Percentiles rank a stretch among this genome's conserved stretches.
Evolutionary conservation across 768 basidiomycete genomes (phyloP).

Genomic region (Lanmaoa rubissima): DNA sequence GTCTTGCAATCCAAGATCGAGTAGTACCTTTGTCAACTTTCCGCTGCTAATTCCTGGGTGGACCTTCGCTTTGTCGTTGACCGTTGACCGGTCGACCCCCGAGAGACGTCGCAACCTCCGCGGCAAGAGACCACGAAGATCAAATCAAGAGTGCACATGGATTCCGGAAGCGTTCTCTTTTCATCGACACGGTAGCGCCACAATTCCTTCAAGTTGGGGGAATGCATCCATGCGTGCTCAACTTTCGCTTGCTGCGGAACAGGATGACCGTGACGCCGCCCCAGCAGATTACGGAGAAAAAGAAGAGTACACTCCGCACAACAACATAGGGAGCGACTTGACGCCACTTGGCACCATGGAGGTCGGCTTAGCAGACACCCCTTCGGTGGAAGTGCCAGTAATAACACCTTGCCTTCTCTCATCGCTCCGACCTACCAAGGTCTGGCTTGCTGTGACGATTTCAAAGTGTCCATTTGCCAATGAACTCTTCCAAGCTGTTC

Average conservation of each 20-base stretch:
- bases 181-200: not conserved
- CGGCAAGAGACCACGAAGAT: too few species aligned
- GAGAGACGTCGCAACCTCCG: not conserved
- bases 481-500: conserved; percentile 13
- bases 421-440: not conserved
- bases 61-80: conserved; percentile 16
- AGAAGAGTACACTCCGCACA: not conserved
- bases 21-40: conserved; percentile 2
- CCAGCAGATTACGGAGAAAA: too few species aligned
- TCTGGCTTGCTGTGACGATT: conserved; percentile 14
- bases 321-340: not conserved
- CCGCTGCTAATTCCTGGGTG: conserved; percentile 13
- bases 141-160: not conserved
- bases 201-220: conserved; percentile 6
- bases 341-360: conserved; percentile 1
- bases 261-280: not conserved
- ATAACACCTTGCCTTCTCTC: not conserved
- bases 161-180: conserved; percentile 10
- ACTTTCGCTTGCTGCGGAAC: not conserved
- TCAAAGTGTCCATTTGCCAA: conserved; percentile 12
- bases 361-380: conserved; percentile 1
- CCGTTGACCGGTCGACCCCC: not conserved
- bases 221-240: conserved; percentile 13
- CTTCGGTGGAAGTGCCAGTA: not conserved
- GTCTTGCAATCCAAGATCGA: not conserved